Conservation (phyloP, 345 rosid species). For the Eucalyptus fibrosa region DNA sequence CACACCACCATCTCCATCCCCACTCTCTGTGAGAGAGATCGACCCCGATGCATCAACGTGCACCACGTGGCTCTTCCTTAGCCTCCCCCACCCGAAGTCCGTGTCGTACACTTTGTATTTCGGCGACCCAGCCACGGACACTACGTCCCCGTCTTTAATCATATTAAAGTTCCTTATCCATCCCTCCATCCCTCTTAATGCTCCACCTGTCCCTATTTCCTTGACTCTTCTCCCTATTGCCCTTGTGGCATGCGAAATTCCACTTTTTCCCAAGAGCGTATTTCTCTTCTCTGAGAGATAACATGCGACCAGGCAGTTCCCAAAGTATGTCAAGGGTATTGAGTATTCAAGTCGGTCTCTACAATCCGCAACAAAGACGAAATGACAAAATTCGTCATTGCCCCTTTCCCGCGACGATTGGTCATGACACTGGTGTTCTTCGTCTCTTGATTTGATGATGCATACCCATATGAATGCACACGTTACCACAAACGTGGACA, state of each 20-base stretch:
- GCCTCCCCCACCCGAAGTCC: conserved; percentile 39
- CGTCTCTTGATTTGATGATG: neutral
- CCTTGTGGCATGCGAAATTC: conserved; percentile 16
- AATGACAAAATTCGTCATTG: neutral
- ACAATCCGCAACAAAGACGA: neutral
- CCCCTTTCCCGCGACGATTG: neutral
- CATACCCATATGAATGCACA: neutral
- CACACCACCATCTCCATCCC: conserved; percentile 11
- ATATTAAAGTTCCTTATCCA: neutral
- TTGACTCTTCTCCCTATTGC: conserved; percentile 4
- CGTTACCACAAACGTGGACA: neutral
- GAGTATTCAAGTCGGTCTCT: neutral
- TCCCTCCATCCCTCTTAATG: conserved; percentile 1
- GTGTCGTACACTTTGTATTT: conserved; percentile 1
- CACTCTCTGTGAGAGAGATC: neutral
- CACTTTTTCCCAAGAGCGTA: conserved; percentile 7
- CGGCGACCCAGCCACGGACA: conserved; percentile 18
- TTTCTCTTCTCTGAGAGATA: neutral
- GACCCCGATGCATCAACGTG: neutral
- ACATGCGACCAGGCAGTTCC: conserved; percentile 16
- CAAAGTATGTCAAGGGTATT: conserved; percentile 11
- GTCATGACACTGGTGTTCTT: neutral
- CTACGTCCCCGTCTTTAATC: neutral
- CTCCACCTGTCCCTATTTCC: conserved; percentile 1
- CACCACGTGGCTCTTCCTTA: conserved; percentile 7